Conservation (phyloP, 495 filamentous ascomycete genomes). For the Pyrenula aspistea region DNA sequence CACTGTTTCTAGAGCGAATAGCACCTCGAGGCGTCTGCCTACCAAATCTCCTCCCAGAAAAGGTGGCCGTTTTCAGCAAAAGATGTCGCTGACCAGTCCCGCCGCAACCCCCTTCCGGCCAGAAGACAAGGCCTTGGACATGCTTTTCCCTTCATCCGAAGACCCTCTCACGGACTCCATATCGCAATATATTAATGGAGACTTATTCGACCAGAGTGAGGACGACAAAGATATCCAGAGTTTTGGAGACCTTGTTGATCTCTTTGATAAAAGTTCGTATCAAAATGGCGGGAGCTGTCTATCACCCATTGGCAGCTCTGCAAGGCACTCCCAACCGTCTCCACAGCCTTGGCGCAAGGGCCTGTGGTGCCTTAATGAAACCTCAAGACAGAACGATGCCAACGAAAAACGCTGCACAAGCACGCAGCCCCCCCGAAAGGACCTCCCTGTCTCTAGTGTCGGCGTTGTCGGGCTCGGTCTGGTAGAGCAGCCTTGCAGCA, state of each 20-base stretch:
- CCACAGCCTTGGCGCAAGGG: slow-evolving; percentile 1
- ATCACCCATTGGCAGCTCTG: neutral
- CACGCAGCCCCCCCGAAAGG: neutral
- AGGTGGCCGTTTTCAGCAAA: neutral
- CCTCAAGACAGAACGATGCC: neutral
- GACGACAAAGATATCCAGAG: neutral
- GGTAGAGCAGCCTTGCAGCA: neutral
- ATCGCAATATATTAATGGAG: neutral
- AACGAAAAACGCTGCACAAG: neutral
- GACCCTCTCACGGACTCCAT: neutral
- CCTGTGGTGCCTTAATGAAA: slow-evolving; percentile 1
- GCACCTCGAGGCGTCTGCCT: neutral
- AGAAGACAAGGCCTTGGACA: neutral
- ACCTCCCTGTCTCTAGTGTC: neutral
- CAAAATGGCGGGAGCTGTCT: neutral
- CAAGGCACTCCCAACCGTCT: slow-evolving; percentile 1
- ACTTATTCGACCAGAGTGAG: neutral
- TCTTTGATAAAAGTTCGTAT: neutral
- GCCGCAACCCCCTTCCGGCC: neutral
- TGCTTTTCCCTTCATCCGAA: neutral
- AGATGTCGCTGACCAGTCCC: neutral
- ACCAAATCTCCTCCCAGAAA: neutral
- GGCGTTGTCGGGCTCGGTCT: neutral
- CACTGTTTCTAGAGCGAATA: neutral
- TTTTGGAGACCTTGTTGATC: neutral